Conservation (phyloP, 1,284 basidiomycete genomes). For the Inonotus obliquus region DNA sequence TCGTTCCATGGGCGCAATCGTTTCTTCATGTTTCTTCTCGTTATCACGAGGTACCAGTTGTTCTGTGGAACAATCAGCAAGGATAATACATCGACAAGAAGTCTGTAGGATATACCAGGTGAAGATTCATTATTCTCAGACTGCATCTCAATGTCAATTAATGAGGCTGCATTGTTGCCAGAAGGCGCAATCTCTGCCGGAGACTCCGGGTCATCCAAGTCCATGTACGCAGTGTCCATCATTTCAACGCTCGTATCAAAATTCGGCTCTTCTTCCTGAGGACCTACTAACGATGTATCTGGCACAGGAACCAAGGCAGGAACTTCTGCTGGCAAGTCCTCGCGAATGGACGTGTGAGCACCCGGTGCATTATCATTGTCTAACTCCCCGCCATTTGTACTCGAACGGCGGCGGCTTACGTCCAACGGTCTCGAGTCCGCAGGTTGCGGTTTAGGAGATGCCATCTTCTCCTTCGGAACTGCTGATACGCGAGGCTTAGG, state of each 20-base stretch:
- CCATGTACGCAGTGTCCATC: neutral
- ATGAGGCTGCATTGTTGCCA: neutral
- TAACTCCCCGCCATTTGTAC: neutral
- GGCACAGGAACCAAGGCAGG: neutral
- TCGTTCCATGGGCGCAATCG: neutral
- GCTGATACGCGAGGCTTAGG: neutral
- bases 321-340: neutral
- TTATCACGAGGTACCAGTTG: neutral
- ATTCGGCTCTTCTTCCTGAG: neutral
- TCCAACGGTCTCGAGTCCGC: neutral
- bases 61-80: neutral
- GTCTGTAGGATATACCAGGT: neutral
- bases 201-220: neutral
- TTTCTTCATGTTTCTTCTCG: neutral
- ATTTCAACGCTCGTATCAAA: neutral
- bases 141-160: neutral
- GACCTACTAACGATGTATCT: neutral
- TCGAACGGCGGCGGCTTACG: neutral
- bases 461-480: neutral
- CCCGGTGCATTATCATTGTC: neutral
- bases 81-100: neutral
- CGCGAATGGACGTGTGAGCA: neutral
- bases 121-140: neutral
- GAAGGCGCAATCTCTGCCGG: neutral
- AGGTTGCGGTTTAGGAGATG: neutral